Base-by-base conservation (phyloP, 2,329 filamentous ascomycete species). In the Pseudogymnoascus sp. region DNA sequence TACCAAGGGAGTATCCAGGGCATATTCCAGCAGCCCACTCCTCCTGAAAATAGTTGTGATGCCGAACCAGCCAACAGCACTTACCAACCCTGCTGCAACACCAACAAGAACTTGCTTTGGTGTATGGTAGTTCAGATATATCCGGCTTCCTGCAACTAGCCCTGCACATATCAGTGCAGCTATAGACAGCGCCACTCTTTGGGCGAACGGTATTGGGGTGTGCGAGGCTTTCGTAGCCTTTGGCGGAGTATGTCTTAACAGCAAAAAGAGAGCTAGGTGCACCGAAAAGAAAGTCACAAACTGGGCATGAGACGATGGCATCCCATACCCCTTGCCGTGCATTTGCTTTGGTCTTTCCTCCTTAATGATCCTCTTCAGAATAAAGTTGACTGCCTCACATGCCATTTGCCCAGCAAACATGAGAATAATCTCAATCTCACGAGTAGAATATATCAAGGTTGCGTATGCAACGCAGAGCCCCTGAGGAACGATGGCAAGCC, bases 281-380 rank as follows among this genome's bases (percentile, higher is more conserved):
- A 96, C 78, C 64, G 91, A 89, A 83, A 96, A 97, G 80, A 91
- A 99, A 63, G 89, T 84, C 66, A 93, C 89, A 74, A 97, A 99
- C 78, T 99, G 95, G 7, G 95, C 90, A 77, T 99, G 95, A 38
- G 93, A 97, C 6, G 85, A 88, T 10, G 95, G 95, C 96, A 99
- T 99, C 70, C 95, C 96, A 73, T 99, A 99, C 67, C 95, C 95
- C 75, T 96, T 96, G 63, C 91, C 85, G 72, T 93, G 87, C 82
- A 80, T 88, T 85, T 89, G 89, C 66, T 82, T 84, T 28, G 95
- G 95, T 60, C 95, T 84, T 75, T 96, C 91, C 76, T 97, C 91
- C 73, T 93, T 95, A 75, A 99, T 93, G 66, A 91, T 80, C 25
- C 95, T 85, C 80, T 99, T 99, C 59, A 99, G 80, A 3, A 82